Evolutionary conservation across 331 rosid species (phyloP), one percentile per base, ranked within the genome.

Genomic region (Cucumis variabilis): DNA sequence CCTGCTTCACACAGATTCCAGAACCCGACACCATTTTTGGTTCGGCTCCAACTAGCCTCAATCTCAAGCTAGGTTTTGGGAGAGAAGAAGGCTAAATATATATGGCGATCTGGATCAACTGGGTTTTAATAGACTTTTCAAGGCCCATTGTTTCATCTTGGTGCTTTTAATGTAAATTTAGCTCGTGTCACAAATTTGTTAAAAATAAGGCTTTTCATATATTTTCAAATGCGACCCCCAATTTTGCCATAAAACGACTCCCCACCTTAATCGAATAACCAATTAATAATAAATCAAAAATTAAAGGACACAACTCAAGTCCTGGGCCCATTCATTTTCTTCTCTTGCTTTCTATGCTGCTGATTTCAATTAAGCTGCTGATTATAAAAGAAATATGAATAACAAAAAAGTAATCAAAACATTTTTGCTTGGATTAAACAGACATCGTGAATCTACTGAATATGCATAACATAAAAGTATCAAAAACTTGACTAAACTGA

Each of bases 1-100:
- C 92, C 87, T 93, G 92, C 92, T 91, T 93, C 14, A 93, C 89
- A 89, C 91, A 86, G 83, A 91, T 91, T 10, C 94, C 93, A 25
- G 91, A 92, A 1, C 94, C 91, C 3, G 91, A 92, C 84, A 92
- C 94, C 94, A 92, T 92, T 72, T 79, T 69, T 72, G 37, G 71
- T 86, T 78, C 69, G n/a, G n/a, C n/a, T n/a, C n/a, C n/a, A n/a
- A n/a, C n/a, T n/a, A n/a, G n/a, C n/a, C n/a, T 37, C 41, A 37
- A 4, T 37, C 6, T 37, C 5, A 37, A 37, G 44, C 44, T 37
- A 37, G 7, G 44, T 37, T 33, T 33, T 37, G 44, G 44, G 9
- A 23, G 50, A 37, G 33, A 55, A 65, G 13, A 8, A 4, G 44
- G 6, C 15, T 3, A 24, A 44, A 23, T 46, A 41, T 63, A 83